A percentile compares a stretch with the other conserved stretches of the same genome.
phyloP scores from a whole-genome alignment of 192 early-diverging fungal species.

The Podila verticillata region DNA sequence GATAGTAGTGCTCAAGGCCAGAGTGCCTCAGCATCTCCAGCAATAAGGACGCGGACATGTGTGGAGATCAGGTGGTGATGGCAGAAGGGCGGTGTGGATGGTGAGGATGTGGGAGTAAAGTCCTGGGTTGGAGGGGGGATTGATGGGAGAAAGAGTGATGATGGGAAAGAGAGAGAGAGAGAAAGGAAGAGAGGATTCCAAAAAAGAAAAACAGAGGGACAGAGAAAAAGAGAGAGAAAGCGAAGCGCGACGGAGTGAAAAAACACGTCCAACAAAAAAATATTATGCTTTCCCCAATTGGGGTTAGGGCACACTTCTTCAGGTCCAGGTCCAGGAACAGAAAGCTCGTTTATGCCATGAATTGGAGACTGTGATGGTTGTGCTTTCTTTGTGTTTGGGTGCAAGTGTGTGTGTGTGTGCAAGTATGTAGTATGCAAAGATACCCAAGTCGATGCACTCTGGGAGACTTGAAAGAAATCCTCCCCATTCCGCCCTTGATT shows the following conservation, averaged over 20 bases:
- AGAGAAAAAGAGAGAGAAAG: neutral
- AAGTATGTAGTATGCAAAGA: too few species aligned
- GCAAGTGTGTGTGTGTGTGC: too few species aligned
- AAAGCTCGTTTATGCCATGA: too few species aligned
- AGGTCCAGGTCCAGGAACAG: too few species aligned
- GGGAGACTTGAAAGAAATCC: too few species aligned
- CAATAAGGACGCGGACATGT: slow-evolving; percentile 61
- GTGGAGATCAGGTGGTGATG: neutral
- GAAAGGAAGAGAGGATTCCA: neutral
- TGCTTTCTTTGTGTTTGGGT: too few species aligned
- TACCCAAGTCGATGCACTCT: too few species aligned
- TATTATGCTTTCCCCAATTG: too few species aligned
- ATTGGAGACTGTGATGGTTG: too few species aligned
- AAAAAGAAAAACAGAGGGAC: slow-evolving; percentile 3
- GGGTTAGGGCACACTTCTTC: too few species aligned
- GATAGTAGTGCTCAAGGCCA: slow-evolving; percentile 72
- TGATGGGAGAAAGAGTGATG: neutral
- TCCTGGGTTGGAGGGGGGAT: neutral
- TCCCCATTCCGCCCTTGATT: too few species aligned
- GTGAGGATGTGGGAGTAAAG: neutral
- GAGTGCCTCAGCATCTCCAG: slow-evolving; percentile 72
- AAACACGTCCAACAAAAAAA: too few species aligned
- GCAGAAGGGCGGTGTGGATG: slow-evolving; percentile 7
- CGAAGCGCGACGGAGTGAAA: neutral
- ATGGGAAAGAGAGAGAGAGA: neutral